phyloP scores from a whole-genome alignment of 257 asterid genomes.

The Nicotiana tabacum region DNA sequence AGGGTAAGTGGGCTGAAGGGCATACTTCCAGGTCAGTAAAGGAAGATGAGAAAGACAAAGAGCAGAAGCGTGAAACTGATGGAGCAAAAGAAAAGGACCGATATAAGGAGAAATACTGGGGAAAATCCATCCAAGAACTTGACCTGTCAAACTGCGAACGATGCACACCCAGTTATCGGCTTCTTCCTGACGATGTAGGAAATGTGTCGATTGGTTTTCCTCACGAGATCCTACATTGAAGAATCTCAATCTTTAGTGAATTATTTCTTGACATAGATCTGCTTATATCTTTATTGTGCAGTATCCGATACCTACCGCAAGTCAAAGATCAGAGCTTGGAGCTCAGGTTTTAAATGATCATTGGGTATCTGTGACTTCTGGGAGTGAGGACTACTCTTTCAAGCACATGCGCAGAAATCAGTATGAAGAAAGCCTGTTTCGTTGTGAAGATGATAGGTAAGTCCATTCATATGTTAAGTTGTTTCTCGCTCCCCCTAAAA shows the following conservation, averaged over 20 bases:
- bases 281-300: constrained; percentile 30
- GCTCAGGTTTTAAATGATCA: constrained; percentile 80
- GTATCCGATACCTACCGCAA: constrained; percentile 86
- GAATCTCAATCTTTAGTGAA: constrained; percentile 2
- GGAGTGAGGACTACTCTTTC: constrained; percentile 98
- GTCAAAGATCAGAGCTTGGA: constrained; percentile 92
- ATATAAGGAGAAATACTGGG: constrained; percentile 71
- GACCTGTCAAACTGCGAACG: constrained; percentile 79
- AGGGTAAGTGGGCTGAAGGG: constrained; percentile 79
- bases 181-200: constrained; percentile 97
- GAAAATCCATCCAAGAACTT: constrained; percentile 95
- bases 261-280: constrained; percentile 4
- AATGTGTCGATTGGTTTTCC: constrained; percentile 2
- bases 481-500: neutral
- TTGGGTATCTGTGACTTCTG: constrained; percentile 99
- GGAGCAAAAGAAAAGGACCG: constrained; percentile 80
- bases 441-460: constrained; percentile 99
- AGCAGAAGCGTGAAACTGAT: constrained; percentile 73
- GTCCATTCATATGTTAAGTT: neutral
- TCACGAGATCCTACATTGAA: neutral
- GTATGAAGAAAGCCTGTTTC: constrained; percentile 92
- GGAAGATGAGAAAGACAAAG: constrained; percentile 77
- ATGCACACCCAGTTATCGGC: constrained; percentile 94
- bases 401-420: constrained; percentile 97
- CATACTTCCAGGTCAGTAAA: constrained; percentile 55